Evolutionary conservation across 495 filamentous ascomycete genomes (phyloP).

Genomic region (Platismatia glauca): DNA sequence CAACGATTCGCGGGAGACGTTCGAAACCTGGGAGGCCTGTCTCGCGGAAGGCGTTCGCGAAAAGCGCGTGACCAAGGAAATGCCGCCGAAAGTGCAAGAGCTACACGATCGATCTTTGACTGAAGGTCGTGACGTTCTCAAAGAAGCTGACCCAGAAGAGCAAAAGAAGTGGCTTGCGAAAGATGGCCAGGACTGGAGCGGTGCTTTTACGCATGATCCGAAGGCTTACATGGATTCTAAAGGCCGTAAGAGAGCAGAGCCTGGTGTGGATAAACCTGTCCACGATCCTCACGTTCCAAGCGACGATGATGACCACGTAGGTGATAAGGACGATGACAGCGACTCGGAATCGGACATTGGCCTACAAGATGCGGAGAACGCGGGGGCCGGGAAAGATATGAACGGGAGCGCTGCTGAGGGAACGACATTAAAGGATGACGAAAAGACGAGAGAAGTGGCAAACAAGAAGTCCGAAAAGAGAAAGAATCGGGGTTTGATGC

Average conservation of each 20-base stretch:
- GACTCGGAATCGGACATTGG: constrained; percentile 38
- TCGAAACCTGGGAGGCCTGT: constrained; percentile 90
- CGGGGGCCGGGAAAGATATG: constrained; percentile 21
- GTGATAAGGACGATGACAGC: constrained; percentile 33
- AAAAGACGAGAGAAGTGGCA: constrained; percentile 28
- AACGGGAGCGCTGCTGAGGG: constrained; percentile 22
- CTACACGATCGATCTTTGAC: constrained; percentile 74
- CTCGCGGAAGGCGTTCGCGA: constrained; percentile 71
- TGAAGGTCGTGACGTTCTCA: constrained; percentile 70
- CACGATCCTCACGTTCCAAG: constrained; percentile 48
- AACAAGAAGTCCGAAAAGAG: constrained; percentile 42
- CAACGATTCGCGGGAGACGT: constrained; percentile 84
- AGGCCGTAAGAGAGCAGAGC: constrained; percentile 46
- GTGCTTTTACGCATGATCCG: constrained; percentile 68
- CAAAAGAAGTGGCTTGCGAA: constrained; percentile 68
- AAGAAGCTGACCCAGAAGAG: constrained; percentile 57
- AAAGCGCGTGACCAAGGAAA: constrained; percentile 53
- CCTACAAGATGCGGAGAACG: constrained; percentile 36
- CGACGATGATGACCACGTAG: constrained; percentile 35
- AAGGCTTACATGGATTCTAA: constrained; percentile 42
- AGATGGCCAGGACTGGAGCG: constrained; percentile 78
- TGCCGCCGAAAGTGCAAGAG: constrained; percentile 55
- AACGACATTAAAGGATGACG: constrained; percentile 19
- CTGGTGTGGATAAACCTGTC: constrained; percentile 45
- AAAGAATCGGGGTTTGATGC: constrained; percentile 45